Conservation (phyloP, 257 asterid genomes). For the Fraxinus americana region DNA sequence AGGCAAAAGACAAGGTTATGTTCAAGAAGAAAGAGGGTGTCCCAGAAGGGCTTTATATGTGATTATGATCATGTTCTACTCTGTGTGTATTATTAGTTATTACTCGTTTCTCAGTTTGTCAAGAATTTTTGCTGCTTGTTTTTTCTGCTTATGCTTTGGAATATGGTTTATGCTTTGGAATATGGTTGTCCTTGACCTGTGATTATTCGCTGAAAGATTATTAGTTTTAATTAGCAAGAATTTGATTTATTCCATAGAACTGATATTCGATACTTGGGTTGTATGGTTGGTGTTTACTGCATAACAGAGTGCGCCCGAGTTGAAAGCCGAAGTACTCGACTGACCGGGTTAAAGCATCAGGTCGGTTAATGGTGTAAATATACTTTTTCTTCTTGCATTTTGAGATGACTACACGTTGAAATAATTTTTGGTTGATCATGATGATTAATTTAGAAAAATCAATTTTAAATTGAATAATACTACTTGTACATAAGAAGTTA, state of each 20-base stretch:
- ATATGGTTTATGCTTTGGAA: slow-evolving; percentile 11
- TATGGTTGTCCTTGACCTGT: slow-evolving; percentile 1
- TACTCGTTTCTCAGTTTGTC: slow-evolving; percentile 2
- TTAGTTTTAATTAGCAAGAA: background rate
- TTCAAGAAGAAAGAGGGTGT: slow-evolving; percentile 8
- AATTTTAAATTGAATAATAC: too few relatives aligned
- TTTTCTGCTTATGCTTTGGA: background rate
- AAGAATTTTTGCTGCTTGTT: slow-evolving; percentile 1
- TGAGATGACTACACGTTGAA: background rate
- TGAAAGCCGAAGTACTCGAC: too few relatives aligned
- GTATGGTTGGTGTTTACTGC: too few relatives aligned
- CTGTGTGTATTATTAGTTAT: slow-evolving; percentile 3
- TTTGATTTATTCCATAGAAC: background rate
- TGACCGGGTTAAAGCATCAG: too few relatives aligned
- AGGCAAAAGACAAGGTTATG: slow-evolving; percentile 66
- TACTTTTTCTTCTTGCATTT: background rate
- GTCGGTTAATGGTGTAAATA: too few relatives aligned
- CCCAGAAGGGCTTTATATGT: background rate
- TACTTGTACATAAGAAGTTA: too few relatives aligned
- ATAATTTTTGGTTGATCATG: too few relatives aligned
- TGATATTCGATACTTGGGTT: too few relatives aligned
- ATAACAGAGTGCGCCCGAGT: too few relatives aligned
- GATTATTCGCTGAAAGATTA: background rate
- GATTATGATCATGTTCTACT: background rate
- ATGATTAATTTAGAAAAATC: too few relatives aligned